Evolutionary conservation across 1,284 basidiomycete species (phyloP), one percentile per base, ranked within the genome.

Genomic region (Cutaneotrichosporon sp.): DNA sequence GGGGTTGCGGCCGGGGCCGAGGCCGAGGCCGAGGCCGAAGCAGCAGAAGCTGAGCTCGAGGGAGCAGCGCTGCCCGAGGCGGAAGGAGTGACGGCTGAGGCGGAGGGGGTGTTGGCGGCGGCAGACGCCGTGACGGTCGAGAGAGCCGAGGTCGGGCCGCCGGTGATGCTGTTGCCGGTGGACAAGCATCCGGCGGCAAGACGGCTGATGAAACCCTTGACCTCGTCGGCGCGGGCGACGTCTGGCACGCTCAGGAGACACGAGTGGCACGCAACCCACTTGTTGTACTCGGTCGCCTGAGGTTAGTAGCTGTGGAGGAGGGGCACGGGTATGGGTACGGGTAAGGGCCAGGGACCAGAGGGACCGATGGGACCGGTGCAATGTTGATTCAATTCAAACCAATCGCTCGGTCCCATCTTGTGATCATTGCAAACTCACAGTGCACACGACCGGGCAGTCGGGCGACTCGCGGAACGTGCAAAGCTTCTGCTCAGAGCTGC

Each of bases 401-500:
- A 22, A n/a, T 47, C 46, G 7, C 46, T 47, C 8, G 11, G 16
- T 6, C 46, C 16, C 46, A 18, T 22, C n/a, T 22, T 4, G 21
- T 21, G 21, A 36, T 36, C 11, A 8, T 30, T 2, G 26, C 14
- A 13, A 5, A 53, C 51, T 53, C 31, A 53, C 51, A 10, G 26
- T 53, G 51, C 51, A 53, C 6, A 53, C 51, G 26, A 10, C 18
- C 16, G 11, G 6, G 51, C 51, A 53, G 51, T 30, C 31, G 30
- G 51, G 51, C 30, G 51, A 31, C 51, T 53, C 51, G 51, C 51
- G 51, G 51, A 53, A 53, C 13, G 51, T 34, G 31, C 51, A 53
- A 30, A 53, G 31, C 51, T 53, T 31, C 51, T 53, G 51, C 30
- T 31, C 18, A 18, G n/a, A 18, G 31, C n/a, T 9, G 51, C 51